phyloP scores from a whole-genome alignment of 331 rosid species.

The Erythrophleum ivorense region DNA sequence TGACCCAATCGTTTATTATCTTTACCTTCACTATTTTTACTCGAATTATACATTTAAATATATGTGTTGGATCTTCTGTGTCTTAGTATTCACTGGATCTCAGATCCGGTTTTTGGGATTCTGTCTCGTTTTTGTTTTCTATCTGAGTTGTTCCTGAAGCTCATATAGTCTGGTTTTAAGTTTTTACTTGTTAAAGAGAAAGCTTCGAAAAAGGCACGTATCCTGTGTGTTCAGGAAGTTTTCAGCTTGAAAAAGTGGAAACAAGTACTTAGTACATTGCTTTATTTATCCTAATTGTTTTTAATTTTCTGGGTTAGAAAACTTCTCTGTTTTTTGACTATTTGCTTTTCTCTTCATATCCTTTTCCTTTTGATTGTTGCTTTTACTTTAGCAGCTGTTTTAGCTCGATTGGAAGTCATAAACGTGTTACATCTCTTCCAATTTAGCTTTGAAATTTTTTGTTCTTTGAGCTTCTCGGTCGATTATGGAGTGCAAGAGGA shows the following conservation, averaged over 20 bases:
- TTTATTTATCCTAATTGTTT: conserved; percentile 23
- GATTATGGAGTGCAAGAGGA: conserved; percentile 56
- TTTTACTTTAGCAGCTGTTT: conserved; percentile 8
- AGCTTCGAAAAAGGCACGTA: conserved; percentile 12
- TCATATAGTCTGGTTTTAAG: neutral
- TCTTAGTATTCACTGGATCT: conserved; percentile 44
- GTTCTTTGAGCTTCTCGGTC: neutral
- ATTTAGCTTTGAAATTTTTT: conserved; percentile 35
- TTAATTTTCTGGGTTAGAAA: neutral
- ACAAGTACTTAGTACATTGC: conserved; percentile 34
- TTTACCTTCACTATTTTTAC: conserved; percentile 30
- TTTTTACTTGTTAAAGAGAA: neutral
- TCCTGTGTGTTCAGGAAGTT: no score
- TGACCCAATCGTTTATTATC: conserved; percentile 36
- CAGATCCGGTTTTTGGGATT: conserved; percentile 40
- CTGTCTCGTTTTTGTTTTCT: neutral
- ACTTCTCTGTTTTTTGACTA: neutral
- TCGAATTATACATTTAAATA: neutral
- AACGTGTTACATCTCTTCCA: conserved; percentile 4
- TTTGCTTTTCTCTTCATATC: neutral
- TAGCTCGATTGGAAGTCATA: neutral
- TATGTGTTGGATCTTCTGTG: conserved; percentile 29
- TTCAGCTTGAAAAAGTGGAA: no score
- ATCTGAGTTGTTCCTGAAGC: neutral
- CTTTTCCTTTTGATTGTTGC: conserved; percentile 8